Base-by-base conservation (phyloP, 2,329 filamentous ascomycete genomes). In the Aspergillus udagawae region DNA sequence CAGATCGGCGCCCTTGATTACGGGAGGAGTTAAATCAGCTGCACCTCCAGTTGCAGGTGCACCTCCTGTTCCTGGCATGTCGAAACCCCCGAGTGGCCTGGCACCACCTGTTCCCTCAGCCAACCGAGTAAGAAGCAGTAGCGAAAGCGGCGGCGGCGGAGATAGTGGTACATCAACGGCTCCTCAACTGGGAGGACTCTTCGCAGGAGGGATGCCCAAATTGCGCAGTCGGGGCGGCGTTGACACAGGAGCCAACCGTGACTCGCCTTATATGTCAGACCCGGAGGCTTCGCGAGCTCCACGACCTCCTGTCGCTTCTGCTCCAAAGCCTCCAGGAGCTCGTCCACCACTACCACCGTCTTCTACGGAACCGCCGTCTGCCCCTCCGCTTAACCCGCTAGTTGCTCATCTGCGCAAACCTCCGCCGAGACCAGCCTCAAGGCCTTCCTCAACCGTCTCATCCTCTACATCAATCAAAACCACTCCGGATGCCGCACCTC, bases 131-230 rank as follows among this genome's bases (percentile, higher is more conserved):
- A 84, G 92, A 71, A 96, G 91, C 74, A 92, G 94, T 72, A 96
- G 92, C 73, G 91, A 95, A 63, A 70, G 68, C 28, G 67, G 70
- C 17, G 67, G 72, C 17, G 71, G 68, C 28, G 66, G 68, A 53
- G 80, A 81, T 49, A 75, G 77, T 60, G 77, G 80, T 59, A 70
- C 71, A 42, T 83, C 87, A 23, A 75, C 85, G 21, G 85, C 90
- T 50, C 91, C 92, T 10, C 93, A 97, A 71, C 75, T 97, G 10
- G 93, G 81, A 29, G 94, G 94, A 1, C 75, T 99, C 27, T 96
- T 99, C 70, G 91, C 90, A 1, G 92, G 91, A 38, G 94, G 93
- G 41, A 97, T 97, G 85, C 94, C 94, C 2, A 97, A 97, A 77
- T 73, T 99, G 68, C 90, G 90, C 73, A 97, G 95, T 79, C 89